phyloP scores from a whole-genome alignment of 1,139 yeast genomes.

The Sugiyamaella sp. region DNA sequence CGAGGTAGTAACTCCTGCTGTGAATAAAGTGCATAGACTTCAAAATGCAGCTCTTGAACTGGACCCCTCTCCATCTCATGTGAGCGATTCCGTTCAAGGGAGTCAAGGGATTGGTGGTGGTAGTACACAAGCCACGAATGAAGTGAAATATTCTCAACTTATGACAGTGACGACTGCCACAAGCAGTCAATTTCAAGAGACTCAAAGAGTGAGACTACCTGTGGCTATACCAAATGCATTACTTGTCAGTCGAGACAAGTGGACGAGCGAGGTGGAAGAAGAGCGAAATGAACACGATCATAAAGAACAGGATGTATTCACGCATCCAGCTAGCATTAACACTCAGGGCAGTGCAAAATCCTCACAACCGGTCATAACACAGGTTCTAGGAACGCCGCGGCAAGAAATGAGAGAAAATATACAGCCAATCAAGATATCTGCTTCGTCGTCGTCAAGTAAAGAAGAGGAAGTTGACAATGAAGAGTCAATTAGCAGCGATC shows the following conservation, averaged over 20 bases:
- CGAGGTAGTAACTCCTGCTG: constrained; percentile 2
- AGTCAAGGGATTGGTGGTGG: neutral
- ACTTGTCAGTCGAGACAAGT: constrained; percentile 2
- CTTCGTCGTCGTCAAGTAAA: neutral
- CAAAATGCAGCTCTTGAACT: neutral
- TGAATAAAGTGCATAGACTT: neutral
- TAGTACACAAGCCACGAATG: neutral
- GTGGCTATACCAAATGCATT: constrained; percentile 7
- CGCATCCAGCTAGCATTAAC: constrained; percentile 3
- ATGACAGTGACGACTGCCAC: neutral
- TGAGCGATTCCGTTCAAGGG: constrained; percentile 4
- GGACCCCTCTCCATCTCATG: constrained; percentile 9
- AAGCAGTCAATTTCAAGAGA: constrained; percentile 10
- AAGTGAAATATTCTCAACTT: neutral
- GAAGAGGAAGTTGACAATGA: neutral
- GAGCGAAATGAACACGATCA: neutral
- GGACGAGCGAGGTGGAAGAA: neutral
- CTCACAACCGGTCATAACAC: constrained; percentile 20
- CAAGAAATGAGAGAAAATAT: constrained; percentile 19
- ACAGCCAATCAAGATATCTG: too few relatives aligned
- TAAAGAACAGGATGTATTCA: neutral
- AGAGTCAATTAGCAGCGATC: constrained; percentile 7
- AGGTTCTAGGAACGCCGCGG: constrained; percentile 26
- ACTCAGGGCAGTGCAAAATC: neutral
- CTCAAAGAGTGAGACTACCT: constrained; percentile 12